phyloP scores from a whole-genome alignment of 371 early-diverging fungal species.

The Funneliformis caledonium region DNA sequence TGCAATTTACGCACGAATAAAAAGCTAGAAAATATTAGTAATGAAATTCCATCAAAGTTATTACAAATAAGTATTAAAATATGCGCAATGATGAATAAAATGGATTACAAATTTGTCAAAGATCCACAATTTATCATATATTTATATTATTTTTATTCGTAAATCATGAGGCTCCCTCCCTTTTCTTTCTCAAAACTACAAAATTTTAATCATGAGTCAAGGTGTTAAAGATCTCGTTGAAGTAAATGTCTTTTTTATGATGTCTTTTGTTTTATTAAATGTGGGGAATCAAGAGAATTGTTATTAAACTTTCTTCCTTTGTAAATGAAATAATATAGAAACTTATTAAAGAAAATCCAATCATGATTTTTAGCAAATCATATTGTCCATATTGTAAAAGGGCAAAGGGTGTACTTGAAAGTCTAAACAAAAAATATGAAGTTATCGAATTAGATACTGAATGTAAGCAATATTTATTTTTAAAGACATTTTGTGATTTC shows the following conservation, averaged over 20 bases:
- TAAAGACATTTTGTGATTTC: background rate
- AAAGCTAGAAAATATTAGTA: too few species aligned
- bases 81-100: too few species aligned
- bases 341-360: conserved; percentile 16
- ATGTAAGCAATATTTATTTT: background rate
- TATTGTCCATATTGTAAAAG: conserved; percentile 16
- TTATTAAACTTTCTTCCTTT: background rate
- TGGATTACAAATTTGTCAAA: too few species aligned
- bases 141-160: too few species aligned
- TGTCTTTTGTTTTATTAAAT: background rate
- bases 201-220: too few species aligned
- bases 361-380: conserved; percentile 37
- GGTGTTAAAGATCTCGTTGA: background rate
- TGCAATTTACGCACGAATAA: too few species aligned
- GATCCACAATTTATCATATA: too few species aligned
- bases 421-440: background rate
- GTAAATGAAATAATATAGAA: background rate
- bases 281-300: background rate
- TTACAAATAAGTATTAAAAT: too few species aligned
- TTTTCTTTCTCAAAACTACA: too few species aligned
- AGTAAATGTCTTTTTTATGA: background rate
- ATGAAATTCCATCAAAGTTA: too few species aligned
- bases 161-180: too few species aligned
- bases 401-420: background rate
- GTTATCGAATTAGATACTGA: background rate